Evolutionary conservation across 2,329 filamentous ascomycete genomes (phyloP).

Genomic region (Incumbomyces lentus): DNA sequence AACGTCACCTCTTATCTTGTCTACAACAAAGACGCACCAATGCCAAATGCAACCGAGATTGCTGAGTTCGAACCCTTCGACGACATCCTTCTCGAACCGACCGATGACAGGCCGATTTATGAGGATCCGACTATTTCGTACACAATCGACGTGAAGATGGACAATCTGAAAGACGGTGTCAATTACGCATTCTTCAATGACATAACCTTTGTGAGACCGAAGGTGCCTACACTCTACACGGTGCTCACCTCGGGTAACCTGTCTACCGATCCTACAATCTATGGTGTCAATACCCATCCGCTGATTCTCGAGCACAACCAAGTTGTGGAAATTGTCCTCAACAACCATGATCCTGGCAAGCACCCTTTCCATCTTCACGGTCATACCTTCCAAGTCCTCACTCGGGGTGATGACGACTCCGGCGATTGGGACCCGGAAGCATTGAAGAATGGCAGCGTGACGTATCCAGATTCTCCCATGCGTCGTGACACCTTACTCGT

Average conservation of each 20-base stretch:
- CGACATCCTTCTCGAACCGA: slow-evolving; percentile 58
- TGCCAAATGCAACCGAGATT: slow-evolving; percentile 43
- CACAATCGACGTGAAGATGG: slow-evolving; percentile 55
- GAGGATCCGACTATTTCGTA: slow-evolving; percentile 53
- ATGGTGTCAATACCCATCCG: slow-evolving; percentile 55
- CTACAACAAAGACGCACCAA: slow-evolving; percentile 40
- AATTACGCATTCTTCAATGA: slow-evolving; percentile 58
- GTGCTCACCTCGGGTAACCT: slow-evolving; percentile 51
- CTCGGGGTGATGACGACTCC: slow-evolving; percentile 20
- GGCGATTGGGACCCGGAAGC: slow-evolving; percentile 27
- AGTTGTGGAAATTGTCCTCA: slow-evolving; percentile 30
- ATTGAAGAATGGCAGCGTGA: slow-evolving; percentile 16
- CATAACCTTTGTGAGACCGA: slow-evolving; percentile 62
- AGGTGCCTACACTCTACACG: slow-evolving; percentile 72
- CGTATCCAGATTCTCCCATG: slow-evolving; percentile 33
- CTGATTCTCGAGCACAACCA: slow-evolving; percentile 57
- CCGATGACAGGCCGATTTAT: slow-evolving; percentile 52
- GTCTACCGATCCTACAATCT: slow-evolving; percentile 50
- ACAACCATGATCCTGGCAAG: slow-evolving; percentile 39
- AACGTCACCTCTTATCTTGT: slow-evolving; percentile 48
- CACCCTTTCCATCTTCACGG: slow-evolving; percentile 65
- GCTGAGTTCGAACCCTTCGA: slow-evolving; percentile 60
- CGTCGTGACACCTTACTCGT: slow-evolving; percentile 47
- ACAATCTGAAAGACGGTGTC: slow-evolving; percentile 55
- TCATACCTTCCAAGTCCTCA: slow-evolving; percentile 56